Conservation (phyloP, 805 yeast genomes). For the Suhomyces sp. region DNA sequence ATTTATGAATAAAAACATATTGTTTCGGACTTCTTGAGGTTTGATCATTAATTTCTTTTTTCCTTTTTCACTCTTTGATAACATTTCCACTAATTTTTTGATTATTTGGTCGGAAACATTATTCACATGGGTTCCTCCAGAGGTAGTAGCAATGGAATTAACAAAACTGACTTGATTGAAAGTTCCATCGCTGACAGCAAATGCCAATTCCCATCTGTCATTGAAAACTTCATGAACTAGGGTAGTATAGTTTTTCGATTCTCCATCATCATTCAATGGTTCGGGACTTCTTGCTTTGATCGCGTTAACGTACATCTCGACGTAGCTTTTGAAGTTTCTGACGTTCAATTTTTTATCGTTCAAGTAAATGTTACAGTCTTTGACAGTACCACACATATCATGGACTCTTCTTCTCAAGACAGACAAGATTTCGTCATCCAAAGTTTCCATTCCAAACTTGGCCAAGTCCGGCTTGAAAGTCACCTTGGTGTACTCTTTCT, state of each 20-base stretch:
- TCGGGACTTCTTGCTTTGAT: slow-evolving; percentile 51
- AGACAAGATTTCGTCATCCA: slow-evolving; percentile 81
- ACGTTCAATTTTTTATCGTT: slow-evolving; percentile 73
- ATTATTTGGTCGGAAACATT: slow-evolving; percentile 82
- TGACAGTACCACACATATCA: slow-evolving; percentile 92
- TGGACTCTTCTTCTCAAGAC: slow-evolving; percentile 91
- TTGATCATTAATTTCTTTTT: slow-evolving; percentile 68
- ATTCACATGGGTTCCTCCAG: slow-evolving; percentile 96
- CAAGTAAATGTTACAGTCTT: slow-evolving; percentile 73
- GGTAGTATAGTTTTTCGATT: slow-evolving; percentile 35
- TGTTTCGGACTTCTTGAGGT: slow-evolving; percentile 84
- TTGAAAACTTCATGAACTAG: slow-evolving; percentile 78
- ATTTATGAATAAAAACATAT: slow-evolving; percentile 87
- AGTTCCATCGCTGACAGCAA: slow-evolving; percentile 85
- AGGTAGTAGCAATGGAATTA: slow-evolving; percentile 94
- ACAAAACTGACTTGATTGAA: slow-evolving; percentile 96
- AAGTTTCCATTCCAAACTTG: slow-evolving; percentile 78
- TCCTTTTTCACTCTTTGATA: slow-evolving; percentile 63
- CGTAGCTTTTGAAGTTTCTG: slow-evolving; percentile 78
- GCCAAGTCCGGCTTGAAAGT: slow-evolving; percentile 84
- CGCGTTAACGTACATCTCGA: slow-evolving; percentile 84
- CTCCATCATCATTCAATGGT: slow-evolving; percentile 27
- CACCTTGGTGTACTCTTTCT: slow-evolving; percentile 79
- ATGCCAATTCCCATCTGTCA: slow-evolving; percentile 95
- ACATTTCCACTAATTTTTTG: slow-evolving; percentile 66